Conservation (phyloP, 768 basidiomycete genomes). For the Tylopilus balloui region DNA sequence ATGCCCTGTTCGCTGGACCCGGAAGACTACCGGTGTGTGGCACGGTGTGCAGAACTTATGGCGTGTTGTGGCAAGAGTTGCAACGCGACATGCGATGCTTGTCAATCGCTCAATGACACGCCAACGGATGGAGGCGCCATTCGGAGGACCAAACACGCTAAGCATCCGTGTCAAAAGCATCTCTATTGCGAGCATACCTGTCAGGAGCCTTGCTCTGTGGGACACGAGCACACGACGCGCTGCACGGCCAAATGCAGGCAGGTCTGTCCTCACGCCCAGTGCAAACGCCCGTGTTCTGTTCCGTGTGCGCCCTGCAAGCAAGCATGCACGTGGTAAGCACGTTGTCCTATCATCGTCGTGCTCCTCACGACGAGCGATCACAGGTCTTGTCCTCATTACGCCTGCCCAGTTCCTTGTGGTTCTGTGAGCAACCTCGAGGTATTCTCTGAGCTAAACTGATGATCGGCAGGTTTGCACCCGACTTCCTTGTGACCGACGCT, state of each 20-base stretch:
- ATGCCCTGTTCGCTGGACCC: slow-evolving; percentile 49
- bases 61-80: slow-evolving; percentile 53
- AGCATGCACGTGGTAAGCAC: slow-evolving; percentile 49
- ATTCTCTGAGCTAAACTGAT: neutral
- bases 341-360: neutral
- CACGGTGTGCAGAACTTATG: slow-evolving; percentile 42
- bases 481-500: slow-evolving; percentile 58
- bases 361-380: neutral
- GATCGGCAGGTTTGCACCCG: slow-evolving; percentile 53
- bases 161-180: slow-evolving; percentile 47
- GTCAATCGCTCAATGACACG: slow-evolving; percentile 32
- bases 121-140: slow-evolving; percentile 3
- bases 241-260: slow-evolving; percentile 52
- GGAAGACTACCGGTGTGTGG: slow-evolving; percentile 35
- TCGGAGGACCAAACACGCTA: slow-evolving; percentile 34
- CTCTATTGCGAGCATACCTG: slow-evolving; percentile 59
- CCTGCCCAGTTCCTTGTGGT: slow-evolving; percentile 62
- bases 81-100: slow-evolving; percentile 43
- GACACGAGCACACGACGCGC: slow-evolving; percentile 44
- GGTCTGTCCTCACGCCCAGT: slow-evolving; percentile 49
- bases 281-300: slow-evolving; percentile 43
- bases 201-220: slow-evolving; percentile 41
- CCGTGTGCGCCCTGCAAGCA: slow-evolving; percentile 63
- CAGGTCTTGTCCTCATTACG: slow-evolving; percentile 51
- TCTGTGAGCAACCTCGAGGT: slow-evolving; percentile 42